A percentile compares a stretch with the other conserved stretches of the same genome.
Evolutionary conservation across 768 basidiomycete species (phyloP).

Genomic region (Leucosporidium yakuticum): DNA sequence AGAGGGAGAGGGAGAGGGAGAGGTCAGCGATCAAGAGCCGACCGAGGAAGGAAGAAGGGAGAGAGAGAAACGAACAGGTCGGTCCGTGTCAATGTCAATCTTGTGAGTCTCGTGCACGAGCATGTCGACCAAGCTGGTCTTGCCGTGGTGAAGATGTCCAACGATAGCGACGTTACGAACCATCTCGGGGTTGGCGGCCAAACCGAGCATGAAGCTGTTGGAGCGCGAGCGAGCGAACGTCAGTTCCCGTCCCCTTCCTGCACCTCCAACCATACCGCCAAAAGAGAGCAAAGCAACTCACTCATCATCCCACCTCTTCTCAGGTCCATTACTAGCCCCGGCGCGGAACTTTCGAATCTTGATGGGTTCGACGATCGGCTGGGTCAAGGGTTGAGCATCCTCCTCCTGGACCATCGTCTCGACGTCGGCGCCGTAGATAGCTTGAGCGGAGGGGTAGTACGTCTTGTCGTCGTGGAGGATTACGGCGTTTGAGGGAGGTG

Average conservation of each 20-base stretch:
- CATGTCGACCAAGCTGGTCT: slow-evolving; percentile 96
- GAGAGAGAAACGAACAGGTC: slow-evolving; percentile 56
- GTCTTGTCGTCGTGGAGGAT: slow-evolving; percentile 95
- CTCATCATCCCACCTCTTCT: slow-evolving; percentile 97
- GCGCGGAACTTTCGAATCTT: slow-evolving; percentile 92
- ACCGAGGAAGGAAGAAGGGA: slow-evolving; percentile 1
- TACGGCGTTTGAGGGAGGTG: slow-evolving; percentile 58
- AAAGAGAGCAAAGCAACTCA: slow-evolving; percentile 45
- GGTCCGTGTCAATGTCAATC: slow-evolving; percentile 85
- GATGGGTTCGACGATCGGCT: slow-evolving; percentile 91
- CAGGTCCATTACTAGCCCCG: slow-evolving; percentile 74
- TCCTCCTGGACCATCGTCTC: slow-evolving; percentile 98
- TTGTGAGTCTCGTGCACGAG: slow-evolving; percentile 94
- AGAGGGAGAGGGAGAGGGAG: background rate
- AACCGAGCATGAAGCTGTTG: slow-evolving; percentile 77
- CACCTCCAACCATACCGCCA: background rate
- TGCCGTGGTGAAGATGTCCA: slow-evolving; percentile 95
- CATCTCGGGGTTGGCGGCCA: slow-evolving; percentile 87
- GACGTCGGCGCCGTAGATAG: slow-evolving; percentile 88
- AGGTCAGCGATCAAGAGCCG: background rate
- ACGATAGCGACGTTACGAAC: slow-evolving; percentile 93
- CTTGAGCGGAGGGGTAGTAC: slow-evolving; percentile 87
- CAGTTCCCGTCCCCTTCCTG: background rate
- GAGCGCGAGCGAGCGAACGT: background rate
- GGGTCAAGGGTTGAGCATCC: slow-evolving; percentile 87